Percentiles rank a stretch among this genome's conserved stretches.
phyloP scores from a whole-genome alignment of 1,284 basidiomycete species.

The Prillingera fragicola region DNA sequence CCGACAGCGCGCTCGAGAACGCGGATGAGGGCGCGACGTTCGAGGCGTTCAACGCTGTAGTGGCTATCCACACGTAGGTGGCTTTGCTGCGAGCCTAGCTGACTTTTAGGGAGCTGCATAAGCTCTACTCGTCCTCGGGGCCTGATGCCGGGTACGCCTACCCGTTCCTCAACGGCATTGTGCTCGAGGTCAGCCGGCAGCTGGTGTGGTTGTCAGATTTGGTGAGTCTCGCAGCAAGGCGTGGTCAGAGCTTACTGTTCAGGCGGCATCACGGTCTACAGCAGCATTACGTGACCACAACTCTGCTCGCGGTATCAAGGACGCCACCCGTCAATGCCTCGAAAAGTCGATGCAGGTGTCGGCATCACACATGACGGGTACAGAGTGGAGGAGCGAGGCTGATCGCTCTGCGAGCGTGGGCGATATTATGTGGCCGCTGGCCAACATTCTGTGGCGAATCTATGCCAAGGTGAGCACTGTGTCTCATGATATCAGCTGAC shows the following conservation, averaged over 20 bases:
- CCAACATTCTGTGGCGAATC: conserved; percentile 38
- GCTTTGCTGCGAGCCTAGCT: not conserved
- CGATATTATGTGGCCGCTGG: conserved; percentile 34
- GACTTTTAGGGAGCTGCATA: conserved; percentile 21
- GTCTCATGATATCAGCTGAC: not conserved
- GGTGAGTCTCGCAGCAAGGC: conserved; percentile 9
- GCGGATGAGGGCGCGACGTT: conserved; percentile 14
- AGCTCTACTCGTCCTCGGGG: conserved; percentile 25
- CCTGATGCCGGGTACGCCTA: conserved; percentile 22
- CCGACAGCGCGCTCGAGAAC: too few species aligned
- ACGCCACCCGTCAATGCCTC: conserved; percentile 37
- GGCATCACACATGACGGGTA: conserved; percentile 14
- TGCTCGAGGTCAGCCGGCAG: conserved; percentile 14
- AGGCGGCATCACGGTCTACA: not conserved
- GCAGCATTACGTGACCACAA: conserved; percentile 12
- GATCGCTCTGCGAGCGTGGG: conserved; percentile 19
- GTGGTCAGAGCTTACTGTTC: not conserved
- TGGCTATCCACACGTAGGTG: conserved; percentile 27
- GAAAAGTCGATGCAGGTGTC: conserved; percentile 34
- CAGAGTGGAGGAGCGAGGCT: conserved; percentile 19
- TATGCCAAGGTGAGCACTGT: conserved; percentile 28
- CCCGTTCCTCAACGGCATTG: conserved; percentile 31
- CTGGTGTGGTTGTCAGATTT: conserved; percentile 7
- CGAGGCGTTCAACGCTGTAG: conserved; percentile 21
- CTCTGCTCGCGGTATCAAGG: conserved; percentile 35